Percentiles rank a stretch among this genome's conserved stretches.
Conservation (phyloP, 1,284 basidiomycete species). For the Cryptococcus jaspeensis region DNA sequence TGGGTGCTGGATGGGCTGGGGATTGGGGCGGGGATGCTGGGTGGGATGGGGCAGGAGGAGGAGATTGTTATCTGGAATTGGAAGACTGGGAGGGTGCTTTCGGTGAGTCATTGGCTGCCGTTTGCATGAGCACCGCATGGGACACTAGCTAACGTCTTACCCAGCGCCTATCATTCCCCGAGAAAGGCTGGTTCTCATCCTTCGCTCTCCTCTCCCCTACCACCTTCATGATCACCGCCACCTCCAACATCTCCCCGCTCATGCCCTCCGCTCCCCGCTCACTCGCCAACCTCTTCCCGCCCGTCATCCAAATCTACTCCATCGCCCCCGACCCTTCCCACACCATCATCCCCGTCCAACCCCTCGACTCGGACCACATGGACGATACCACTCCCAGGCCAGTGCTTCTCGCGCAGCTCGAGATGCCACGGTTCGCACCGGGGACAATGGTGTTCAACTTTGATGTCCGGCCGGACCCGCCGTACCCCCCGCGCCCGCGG, state of each 20-base stretch:
- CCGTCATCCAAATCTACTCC: slow-evolving; percentile 42
- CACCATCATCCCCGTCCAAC: slow-evolving; percentile 26
- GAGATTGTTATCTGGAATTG: slow-evolving; percentile 50
- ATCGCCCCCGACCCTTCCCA: slow-evolving; percentile 29
- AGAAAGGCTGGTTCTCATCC: slow-evolving; percentile 36
- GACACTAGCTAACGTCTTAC: neutral
- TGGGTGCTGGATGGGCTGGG: slow-evolving; percentile 37
- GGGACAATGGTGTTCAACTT: slow-evolving; percentile 26
- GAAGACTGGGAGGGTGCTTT: slow-evolving; percentile 47
- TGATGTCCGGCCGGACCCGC: slow-evolving; percentile 48
- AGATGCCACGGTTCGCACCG: slow-evolving; percentile 32
- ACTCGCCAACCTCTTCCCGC: slow-evolving; percentile 25
- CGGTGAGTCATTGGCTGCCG: slow-evolving; percentile 23
- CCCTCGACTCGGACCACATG: slow-evolving; percentile 25
- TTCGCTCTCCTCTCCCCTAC: slow-evolving; percentile 33
- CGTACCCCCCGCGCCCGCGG: slow-evolving; percentile 30
- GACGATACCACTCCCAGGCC: slow-evolving; percentile 41
- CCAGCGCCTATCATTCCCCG: slow-evolving; percentile 31
- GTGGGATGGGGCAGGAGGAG: slow-evolving; percentile 31
- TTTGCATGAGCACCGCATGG: neutral
- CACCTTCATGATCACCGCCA: slow-evolving; percentile 35
- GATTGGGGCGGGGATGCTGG: slow-evolving; percentile 15
- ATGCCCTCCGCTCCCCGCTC: slow-evolving; percentile 15
- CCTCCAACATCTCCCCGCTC: slow-evolving; percentile 27
- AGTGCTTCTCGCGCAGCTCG: slow-evolving; percentile 29